phyloP scores from a whole-genome alignment of 768 basidiomycete species.

The Suillus ampliporus region DNA sequence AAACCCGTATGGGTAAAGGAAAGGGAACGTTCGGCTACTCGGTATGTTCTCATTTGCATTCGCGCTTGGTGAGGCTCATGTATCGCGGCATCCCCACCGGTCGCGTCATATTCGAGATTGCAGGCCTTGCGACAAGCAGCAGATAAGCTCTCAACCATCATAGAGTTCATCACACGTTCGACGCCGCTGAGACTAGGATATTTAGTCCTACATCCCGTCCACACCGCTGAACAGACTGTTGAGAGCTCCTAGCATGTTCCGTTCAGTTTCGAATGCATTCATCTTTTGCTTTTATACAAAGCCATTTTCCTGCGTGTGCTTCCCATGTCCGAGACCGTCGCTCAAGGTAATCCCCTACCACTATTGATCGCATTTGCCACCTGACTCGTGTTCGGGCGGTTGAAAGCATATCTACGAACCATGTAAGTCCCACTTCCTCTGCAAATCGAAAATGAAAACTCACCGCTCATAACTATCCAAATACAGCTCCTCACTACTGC shows the following conservation, averaged over 20 bases:
- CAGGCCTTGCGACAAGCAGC: conserved; percentile 88
- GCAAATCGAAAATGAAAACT: too few relatives aligned
- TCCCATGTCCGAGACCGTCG: too few relatives aligned
- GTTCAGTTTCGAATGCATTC: not conserved
- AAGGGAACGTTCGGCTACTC: conserved; percentile 94
- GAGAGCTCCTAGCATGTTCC: conserved; percentile 13
- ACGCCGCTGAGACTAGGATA: conserved; percentile 77
- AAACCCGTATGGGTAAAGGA: conserved; percentile 99
- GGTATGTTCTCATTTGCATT: conserved; percentile 69
- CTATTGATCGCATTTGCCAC: too few relatives aligned
- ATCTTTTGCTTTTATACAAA: not conserved
- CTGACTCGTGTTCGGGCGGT: too few relatives aligned
- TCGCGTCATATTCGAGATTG: conserved; percentile 92
- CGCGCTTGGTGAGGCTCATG: not conserved
- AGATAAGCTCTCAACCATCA: conserved; percentile 86
- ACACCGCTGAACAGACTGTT: conserved; percentile 7
- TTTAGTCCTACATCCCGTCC: conserved; percentile 53
- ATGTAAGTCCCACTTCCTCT: too few relatives aligned
- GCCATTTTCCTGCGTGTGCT: too few relatives aligned
- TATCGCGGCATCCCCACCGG: conserved; percentile 80
- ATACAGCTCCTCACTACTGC: too few relatives aligned
- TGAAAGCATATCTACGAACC: too few relatives aligned
- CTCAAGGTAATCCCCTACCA: too few relatives aligned
- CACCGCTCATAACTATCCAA: too few relatives aligned
- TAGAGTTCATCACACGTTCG: conserved; percentile 79